Base-by-base conservation (phyloP, 2,329 filamentous ascomycete genomes). In the Neonectria sp. region DNA sequence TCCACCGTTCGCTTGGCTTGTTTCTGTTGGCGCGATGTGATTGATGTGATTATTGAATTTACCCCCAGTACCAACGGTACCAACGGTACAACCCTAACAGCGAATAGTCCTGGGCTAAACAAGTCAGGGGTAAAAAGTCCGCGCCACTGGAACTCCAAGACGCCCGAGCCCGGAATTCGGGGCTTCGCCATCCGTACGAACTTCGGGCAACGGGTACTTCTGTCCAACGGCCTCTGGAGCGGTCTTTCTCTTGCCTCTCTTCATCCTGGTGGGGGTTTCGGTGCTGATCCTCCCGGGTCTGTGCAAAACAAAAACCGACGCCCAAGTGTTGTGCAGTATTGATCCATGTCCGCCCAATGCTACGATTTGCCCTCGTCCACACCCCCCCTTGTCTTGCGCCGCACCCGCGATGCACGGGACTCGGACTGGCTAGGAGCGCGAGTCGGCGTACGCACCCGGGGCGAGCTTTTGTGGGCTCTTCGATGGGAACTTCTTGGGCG, bases 101-200 rank as follows among this genome's bases (percentile, higher is more conserved):
- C 37, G 37, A 40, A 40, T 40, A 40, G 15, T 40, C n/a, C 15
- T 40, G 37, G 37, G 37, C 37, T 63, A 63, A 55, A 55, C 56
- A 65, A 65, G 63, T 56, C 56, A 60, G 63, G 63, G 63, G 63
- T 52, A 49, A 65, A 56, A 60, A 56, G 49, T 51, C 52, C 27
- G 52, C 62, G 62, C 62, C 51, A 55, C 35, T 40, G 37, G 15
- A 17, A 60, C n/a, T 60, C 40, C 48, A 37, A 43, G 31, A 31
- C 52, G 43, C 25, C 15, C 45, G 27, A 45, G 60, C 21, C 40
- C 24, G 31, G 51, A 3, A 43, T 25, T 56, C 35, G 33, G 27
- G 53, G n/a, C 35, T 52, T 8, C 31, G 24, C 51, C 27, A 45
- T 24, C 40, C 37, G 12, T 35, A 33, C 17, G 15, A 21, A 33